Conservation (phyloP, 1,284 basidiomycete genomes). For the Sanghuangporus weigelae region DNA sequence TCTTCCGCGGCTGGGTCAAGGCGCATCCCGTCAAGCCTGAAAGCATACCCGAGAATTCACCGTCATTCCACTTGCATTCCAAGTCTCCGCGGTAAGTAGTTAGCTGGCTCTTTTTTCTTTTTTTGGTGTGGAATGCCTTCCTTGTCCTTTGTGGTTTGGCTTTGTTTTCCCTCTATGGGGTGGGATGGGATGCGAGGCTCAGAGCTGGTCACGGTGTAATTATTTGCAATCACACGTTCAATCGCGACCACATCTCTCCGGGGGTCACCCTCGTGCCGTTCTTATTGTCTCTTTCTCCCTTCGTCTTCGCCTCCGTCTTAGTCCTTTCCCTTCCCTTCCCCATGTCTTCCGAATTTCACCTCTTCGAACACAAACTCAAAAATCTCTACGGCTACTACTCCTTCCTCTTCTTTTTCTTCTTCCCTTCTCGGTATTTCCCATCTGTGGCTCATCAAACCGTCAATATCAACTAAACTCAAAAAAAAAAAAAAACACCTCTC, state of each 20-base stretch:
- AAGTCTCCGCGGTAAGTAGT: slow-evolving; percentile 59
- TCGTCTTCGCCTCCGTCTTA: no score
- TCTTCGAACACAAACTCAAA: neutral
- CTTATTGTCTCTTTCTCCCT: no score
- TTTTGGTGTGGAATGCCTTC: neutral
- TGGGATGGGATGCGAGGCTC: no score
- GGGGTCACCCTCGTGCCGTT: no score
- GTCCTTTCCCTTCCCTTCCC: no score
- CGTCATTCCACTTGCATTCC: slow-evolving; percentile 56
- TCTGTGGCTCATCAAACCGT: slow-evolving; percentile 8
- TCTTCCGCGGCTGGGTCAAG: slow-evolving; percentile 82
- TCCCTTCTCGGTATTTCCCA: neutral
- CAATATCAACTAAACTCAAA: slow-evolving; percentile 8
- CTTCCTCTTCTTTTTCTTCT: neutral
- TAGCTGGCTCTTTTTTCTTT: neutral
- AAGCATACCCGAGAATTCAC: slow-evolving; percentile 69
- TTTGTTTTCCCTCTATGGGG: neutral
- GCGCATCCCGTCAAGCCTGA: slow-evolving; percentile 79
- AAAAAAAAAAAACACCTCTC: neutral
- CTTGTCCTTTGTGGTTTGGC: no score
- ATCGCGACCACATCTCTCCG: no score
- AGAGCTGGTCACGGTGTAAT: no score
- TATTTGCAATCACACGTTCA: no score
- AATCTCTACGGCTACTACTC: neutral
- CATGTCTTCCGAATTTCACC: no score